Conservation (phyloP, 2,329 filamentous ascomycete species). For the Talaromyces atroroseus region DNA sequence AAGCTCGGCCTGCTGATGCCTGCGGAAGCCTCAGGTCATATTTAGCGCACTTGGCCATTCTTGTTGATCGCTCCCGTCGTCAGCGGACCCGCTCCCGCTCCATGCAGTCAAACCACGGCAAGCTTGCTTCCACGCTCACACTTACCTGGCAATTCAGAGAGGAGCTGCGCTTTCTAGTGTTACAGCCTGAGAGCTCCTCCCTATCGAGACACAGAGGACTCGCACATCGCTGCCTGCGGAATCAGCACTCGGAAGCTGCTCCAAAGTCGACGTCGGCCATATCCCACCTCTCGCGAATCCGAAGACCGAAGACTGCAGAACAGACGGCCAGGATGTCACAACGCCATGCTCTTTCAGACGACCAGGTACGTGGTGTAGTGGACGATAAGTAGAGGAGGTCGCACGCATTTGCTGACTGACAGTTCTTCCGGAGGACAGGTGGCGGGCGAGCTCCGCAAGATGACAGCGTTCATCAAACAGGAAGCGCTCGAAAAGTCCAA, state of each 20-base stretch:
- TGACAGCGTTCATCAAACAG: conserved; percentile 99
- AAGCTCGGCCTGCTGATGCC: conserved; percentile 6
- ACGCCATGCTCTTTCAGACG: conserved; percentile 91
- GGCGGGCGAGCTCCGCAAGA: conserved; percentile 97
- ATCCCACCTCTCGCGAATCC: conserved; percentile 18
- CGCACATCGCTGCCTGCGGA: neutral
- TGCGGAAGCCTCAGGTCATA: conserved; percentile 7
- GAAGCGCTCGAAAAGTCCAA: conserved; percentile 95
- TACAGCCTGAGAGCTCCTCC: neutral
- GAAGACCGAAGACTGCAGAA: conserved; percentile 4
- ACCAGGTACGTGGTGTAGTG: conserved; percentile 63
- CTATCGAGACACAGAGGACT: neutral
- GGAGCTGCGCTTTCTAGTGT: neutral
- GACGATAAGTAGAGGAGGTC: neutral
- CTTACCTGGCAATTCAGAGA: too few species aligned
- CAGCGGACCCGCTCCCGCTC: conserved; percentile 14
- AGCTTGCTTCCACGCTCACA: conserved; percentile 7
- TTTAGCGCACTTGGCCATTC: neutral
- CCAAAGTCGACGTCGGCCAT: conserved; percentile 13
- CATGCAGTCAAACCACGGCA: neutral
- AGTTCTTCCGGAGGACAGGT: conserved; percentile 55
- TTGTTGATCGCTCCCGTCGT: conserved; percentile 8
- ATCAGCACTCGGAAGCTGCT: neutral
- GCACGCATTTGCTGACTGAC: conserved; percentile 10
- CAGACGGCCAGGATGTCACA: conserved; percentile 71